These are phyloP conservation scores for Hypsizygus marmoreus DNA, from an alignment of 768 basidiomycete species.

Conservation along the genomic window DNA sequence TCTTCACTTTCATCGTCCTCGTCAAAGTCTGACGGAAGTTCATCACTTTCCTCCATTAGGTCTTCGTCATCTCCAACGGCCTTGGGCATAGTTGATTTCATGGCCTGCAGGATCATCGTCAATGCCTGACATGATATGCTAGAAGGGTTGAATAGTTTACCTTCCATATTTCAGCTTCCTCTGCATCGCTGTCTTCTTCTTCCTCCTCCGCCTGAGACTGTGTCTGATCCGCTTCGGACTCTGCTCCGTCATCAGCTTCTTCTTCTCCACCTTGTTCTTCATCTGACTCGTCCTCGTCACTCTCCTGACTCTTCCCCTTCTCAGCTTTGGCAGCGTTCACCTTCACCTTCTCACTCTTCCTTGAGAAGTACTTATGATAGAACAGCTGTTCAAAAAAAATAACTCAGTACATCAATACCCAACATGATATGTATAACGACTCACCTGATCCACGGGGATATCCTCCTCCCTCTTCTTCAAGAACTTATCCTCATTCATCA, in stretches of 20 bases:
- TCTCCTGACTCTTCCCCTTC: conserved; percentile 33
- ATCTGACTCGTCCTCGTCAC: conserved; percentile 40
- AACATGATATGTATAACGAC: conserved; percentile 18
- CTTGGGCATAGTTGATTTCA: conserved; percentile 84
- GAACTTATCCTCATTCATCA: conserved; percentile 78
- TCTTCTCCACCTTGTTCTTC: conserved; percentile 41
- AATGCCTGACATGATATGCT: not conserved
- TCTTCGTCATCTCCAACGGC: conserved; percentile 49
- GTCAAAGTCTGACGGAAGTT: conserved; percentile 29
- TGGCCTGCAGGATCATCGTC: conserved; percentile 54
- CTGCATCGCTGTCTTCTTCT: conserved; percentile 45
- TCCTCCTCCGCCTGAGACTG: conserved; percentile 36
- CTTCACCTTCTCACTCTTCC: conserved; percentile 60
- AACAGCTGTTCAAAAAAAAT: too few species aligned
- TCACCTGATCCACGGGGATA: conserved; percentile 85
- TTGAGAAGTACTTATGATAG: conserved; percentile 87
- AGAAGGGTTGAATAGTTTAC: conserved; percentile 39
- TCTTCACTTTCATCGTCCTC: conserved; percentile 32
- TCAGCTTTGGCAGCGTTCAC: conserved; percentile 43
- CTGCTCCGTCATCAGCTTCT: conserved; percentile 37
- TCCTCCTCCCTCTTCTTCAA: conserved; percentile 68
- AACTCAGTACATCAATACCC: not conserved
- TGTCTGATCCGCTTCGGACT: conserved; percentile 48
- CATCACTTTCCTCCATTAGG: conserved; percentile 41
- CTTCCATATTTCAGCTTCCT: conserved; percentile 88